Conservation (phyloP, 2,329 filamentous ascomycete species). For the Diaporthe eres region DNA sequence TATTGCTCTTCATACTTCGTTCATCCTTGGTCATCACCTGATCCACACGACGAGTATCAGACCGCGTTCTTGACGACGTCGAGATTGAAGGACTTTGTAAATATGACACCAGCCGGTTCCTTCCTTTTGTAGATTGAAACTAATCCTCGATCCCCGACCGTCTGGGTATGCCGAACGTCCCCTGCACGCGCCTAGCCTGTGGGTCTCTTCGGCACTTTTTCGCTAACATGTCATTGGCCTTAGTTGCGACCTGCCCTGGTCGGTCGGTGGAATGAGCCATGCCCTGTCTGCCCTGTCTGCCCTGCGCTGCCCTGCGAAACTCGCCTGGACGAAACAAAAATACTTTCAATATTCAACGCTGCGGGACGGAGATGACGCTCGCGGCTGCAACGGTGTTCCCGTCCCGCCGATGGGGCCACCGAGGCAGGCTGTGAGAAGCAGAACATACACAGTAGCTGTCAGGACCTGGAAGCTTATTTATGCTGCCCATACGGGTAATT, state of each 20-base stretch:
- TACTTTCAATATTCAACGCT: not conserved
- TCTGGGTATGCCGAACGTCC: conserved; percentile 18
- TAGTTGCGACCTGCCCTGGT: conserved; percentile 17
- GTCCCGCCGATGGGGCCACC: not conserved
- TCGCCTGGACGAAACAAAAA: conserved; percentile 16
- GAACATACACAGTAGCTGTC: not conserved
- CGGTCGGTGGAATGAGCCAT: not conserved
- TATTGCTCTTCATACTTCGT: not conserved
- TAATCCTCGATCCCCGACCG: conserved; percentile 19
- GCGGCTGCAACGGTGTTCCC: conserved; percentile 7
- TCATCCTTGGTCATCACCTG: not conserved
- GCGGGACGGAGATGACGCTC: conserved; percentile 7
- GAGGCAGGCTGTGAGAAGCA: not conserved
- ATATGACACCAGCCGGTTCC: not conserved
- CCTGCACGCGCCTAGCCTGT: conserved; percentile 25
- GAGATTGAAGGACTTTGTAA: not conserved
- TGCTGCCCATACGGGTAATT: conserved; percentile 15
- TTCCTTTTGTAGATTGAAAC: too few species aligned
- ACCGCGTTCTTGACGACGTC: not conserved
- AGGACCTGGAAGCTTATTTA: conserved; percentile 12
- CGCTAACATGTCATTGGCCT: conserved; percentile 30
- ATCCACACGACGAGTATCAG: not conserved
- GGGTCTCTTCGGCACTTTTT: conserved; percentile 28
- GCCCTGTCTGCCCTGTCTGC: conserved; percentile 9
- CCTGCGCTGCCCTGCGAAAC: not conserved